Percentiles rank a stretch among this genome's conserved stretches.
Conservation (phyloP, 2,329 filamentous ascomycete genomes). For the Apiospora aurea region DNA sequence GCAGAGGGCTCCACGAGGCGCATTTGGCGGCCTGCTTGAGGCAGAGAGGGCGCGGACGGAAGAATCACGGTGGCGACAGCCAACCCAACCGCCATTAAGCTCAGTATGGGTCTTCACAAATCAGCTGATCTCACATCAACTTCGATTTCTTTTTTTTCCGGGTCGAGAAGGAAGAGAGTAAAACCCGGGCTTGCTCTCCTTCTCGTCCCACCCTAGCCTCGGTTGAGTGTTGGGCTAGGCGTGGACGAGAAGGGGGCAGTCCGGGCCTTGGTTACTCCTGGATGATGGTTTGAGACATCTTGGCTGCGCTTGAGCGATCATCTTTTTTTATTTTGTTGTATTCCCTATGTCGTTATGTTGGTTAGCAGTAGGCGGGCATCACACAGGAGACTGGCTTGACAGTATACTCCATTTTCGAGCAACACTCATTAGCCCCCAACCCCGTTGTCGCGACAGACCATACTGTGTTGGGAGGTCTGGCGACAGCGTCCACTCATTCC, state of each 20-base stretch:
- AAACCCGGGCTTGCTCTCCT: not conserved
- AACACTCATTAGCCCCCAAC: not conserved
- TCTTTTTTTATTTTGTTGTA: too few relatives aligned
- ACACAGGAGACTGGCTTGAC: not conserved
- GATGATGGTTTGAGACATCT: not conserved
- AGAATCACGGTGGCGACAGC: not conserved
- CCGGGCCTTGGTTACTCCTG: not conserved
- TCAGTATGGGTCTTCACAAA: not conserved
- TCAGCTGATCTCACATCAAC: not conserved
- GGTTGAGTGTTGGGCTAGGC: conserved; percentile 10
- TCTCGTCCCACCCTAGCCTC: not conserved
- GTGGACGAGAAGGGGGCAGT: not conserved
- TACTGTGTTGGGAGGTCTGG: not conserved
- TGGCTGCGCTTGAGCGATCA: conserved; percentile 10
- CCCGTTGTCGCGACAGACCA: not conserved
- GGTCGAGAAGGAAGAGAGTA: conserved; percentile 12
- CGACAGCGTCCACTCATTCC: not conserved
- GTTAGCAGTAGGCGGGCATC: not conserved
- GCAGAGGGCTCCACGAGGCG: not conserved
- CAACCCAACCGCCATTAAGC: not conserved
- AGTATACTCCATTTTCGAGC: not conserved
- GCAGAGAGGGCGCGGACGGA: not conserved
- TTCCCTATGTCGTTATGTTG: not conserved
- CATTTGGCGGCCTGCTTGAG: not conserved
- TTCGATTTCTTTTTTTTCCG: not conserved